A percentile compares a stretch with the other conserved stretches of the same genome.
These are phyloP conservation scores for Suillus tomentosus DNA, from an alignment of 768 basidiomycete species.

Conservation along the genomic window DNA sequence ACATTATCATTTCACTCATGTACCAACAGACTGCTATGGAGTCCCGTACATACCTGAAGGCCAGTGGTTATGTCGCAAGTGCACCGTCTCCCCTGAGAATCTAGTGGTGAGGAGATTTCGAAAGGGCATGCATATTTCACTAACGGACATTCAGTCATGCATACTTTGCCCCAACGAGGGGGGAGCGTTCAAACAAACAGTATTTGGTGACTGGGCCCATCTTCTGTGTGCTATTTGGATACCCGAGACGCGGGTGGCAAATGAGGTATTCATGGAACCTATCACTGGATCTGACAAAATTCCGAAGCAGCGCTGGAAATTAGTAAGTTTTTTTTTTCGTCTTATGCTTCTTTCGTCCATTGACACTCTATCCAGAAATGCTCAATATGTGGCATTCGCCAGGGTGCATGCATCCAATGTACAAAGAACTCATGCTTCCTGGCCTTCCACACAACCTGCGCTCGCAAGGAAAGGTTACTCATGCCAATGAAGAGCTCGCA, in stretches of 20 bases:
- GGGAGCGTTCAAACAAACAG: conserved; percentile 98
- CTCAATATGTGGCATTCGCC: conserved; percentile 57
- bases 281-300: conserved; percentile 88
- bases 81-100: conserved; percentile 95
- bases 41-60: conserved; percentile 99
- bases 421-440: conserved; percentile 86
- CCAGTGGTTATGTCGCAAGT: conserved; percentile 98
- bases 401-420: conserved; percentile 96
- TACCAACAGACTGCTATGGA: conserved; percentile 86
- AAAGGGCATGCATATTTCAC: background rate
- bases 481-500: conserved; percentile 86
- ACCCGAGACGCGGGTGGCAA: conserved; percentile 89
- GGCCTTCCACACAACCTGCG: conserved; percentile 95
- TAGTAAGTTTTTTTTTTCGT: conserved; percentile 55
- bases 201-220: conserved; percentile 92
- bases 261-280: conserved; percentile 98
- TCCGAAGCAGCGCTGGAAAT: conserved; percentile 89
- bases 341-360: background rate
- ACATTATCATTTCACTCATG: conserved; percentile 1
- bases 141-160: conserved; percentile 63
- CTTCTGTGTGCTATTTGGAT: conserved; percentile 97
- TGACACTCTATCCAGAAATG: conserved; percentile 48
- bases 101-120: conserved; percentile 70
- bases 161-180: conserved; percentile 96
- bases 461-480: conserved; percentile 80